These are phyloP conservation scores for Metschnikowia dekortorum DNA, from an alignment of 805 yeast species.

Conservation along the genomic window DNA sequence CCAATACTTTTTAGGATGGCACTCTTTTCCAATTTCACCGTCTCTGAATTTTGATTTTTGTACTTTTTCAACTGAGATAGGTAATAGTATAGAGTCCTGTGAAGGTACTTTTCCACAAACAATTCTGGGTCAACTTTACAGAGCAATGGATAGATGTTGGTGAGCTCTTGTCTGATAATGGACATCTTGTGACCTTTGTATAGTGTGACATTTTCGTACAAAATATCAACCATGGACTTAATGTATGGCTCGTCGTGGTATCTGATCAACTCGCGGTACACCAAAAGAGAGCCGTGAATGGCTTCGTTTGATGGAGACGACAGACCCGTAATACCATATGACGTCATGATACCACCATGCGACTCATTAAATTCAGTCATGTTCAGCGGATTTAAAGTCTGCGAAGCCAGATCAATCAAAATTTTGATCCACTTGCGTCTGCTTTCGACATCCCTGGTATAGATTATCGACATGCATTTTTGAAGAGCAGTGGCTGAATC, in stretches of 20 bases:
- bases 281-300: constrained; percentile 83
- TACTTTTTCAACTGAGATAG: constrained; percentile 72
- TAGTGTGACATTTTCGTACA: constrained; percentile 67
- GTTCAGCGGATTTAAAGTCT: constrained; percentile 40
- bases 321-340: constrained; percentile 8
- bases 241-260: constrained; percentile 68
- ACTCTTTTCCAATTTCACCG: constrained; percentile 55
- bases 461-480: constrained; percentile 72
- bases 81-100: constrained; percentile 71
- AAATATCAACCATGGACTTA: constrained; percentile 65
- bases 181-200: constrained; percentile 75
- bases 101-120: constrained; percentile 79
- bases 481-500: constrained; percentile 84
- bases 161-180: constrained; percentile 78
- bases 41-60: constrained; percentile 39
- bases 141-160: constrained; percentile 74
- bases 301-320: constrained; percentile 47
- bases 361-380: constrained; percentile 9
- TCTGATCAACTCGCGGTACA: constrained; percentile 70
- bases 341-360: constrained; percentile 2
- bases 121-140: constrained; percentile 72
- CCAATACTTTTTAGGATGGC: constrained; percentile 80
- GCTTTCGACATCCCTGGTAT: constrained; percentile 68
- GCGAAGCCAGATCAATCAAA: constrained; percentile 63
- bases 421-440: constrained; percentile 72